Conservation (phyloP, 805 yeast species). For the Saturnispora zaruensis region DNA sequence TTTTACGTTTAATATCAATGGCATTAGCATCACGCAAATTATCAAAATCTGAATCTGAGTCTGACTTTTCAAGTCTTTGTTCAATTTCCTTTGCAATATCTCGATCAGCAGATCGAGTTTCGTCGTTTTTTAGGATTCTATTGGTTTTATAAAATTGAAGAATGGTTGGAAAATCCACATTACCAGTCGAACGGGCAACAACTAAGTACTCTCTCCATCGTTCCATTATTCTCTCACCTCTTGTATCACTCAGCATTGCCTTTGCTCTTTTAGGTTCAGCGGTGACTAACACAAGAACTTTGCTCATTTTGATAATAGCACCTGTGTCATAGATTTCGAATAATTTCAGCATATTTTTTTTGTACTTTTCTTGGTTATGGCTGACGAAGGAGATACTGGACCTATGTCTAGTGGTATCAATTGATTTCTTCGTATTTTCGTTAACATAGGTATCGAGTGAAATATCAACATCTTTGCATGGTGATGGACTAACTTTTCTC, state of each 20-base stretch:
- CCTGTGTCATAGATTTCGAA: slow-evolving; percentile 39
- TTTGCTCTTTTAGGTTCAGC: slow-evolving; percentile 27
- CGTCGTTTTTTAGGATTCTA: slow-evolving; percentile 25
- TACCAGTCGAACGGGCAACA: slow-evolving; percentile 58
- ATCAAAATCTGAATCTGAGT: neutral
- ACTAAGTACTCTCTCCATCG: slow-evolving; percentile 77
- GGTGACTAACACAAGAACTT: slow-evolving; percentile 51
- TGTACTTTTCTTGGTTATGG: slow-evolving; percentile 12
- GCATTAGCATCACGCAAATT: slow-evolving; percentile 2
- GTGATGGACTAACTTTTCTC: slow-evolving; percentile 7
- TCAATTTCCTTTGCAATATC: slow-evolving; percentile 5
- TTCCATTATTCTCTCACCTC: slow-evolving; percentile 46
- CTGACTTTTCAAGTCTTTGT: neutral
- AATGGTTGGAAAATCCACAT: slow-evolving; percentile 41
- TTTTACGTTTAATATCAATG: neutral
- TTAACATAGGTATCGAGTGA: neutral
- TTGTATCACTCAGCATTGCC: slow-evolving; percentile 20
- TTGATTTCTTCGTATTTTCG: neutral
- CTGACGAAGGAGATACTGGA: neutral
- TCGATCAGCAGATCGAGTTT: neutral
- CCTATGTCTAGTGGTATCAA: too few species aligned
- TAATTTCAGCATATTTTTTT: slow-evolving; percentile 20
- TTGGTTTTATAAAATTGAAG: slow-evolving; percentile 54
- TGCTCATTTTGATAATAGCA: slow-evolving; percentile 56
- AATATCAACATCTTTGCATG: slow-evolving; percentile 6